Evolutionary conservation across 345 rosid genomes (phyloP), one percentile per base, ranked within the genome.

Genomic region (Gossypium herbaceum): DNA sequence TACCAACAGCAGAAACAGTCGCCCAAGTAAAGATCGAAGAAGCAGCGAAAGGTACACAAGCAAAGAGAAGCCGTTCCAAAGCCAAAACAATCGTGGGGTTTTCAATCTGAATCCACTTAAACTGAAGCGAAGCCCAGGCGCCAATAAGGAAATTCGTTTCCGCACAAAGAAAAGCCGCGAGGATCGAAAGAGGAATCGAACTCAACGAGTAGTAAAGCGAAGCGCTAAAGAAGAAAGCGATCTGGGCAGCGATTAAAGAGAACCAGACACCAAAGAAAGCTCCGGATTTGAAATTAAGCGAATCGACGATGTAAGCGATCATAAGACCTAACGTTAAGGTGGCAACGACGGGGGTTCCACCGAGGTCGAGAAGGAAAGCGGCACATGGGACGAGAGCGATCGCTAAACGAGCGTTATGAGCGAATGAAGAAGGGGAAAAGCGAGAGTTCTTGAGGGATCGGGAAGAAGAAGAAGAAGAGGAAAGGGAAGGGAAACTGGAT

Each of bases 21-120:
- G 99, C 99, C 99, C 98, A 95, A 7, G 99, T 83, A 89, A 93
- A 95, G 73, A 95, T 67, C 12, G 93, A 72, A 4, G 98, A 93
- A 29, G 99, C 90, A 0, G 84, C 83, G 55, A 95, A 84, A 2
- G 99, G 99, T 44, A 87, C 83, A 60, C 91, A 95, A 1, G 97
- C 97, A 66, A 95, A 95, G 44, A 95, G 82, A 47, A 95, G 92
- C 8, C 98, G 89, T 80, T 95, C 99, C 41, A 95, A 88, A 50
- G 97, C 92, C 3, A 96, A 87, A 52, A 93, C 97, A 50, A 96
- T 88, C 20, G 91, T 76, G 47, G 98, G 99, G 78, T 92, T 88
- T 77, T 93, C 97, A 3, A 96, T 75, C 76, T 93, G 98, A 79
- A 96, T 89, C 98, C 98, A 96, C 81, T 92, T 92, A 88, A 96